Evolutionary conservation across 352 stramenopile species (phyloP).

Genomic region (Phytophthora tentaculata): DNA sequence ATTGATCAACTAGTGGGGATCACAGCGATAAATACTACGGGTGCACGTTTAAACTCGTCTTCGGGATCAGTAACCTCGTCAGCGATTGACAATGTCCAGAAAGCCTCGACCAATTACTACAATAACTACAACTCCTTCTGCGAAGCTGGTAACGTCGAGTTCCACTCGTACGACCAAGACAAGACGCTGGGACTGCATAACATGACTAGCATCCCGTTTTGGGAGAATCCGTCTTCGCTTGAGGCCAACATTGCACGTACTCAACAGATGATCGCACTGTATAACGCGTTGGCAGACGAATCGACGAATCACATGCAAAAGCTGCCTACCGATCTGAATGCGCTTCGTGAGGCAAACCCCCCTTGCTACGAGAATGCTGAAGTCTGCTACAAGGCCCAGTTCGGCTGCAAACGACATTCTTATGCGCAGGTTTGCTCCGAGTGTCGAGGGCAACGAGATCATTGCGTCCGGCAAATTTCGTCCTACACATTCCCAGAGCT

Average conservation of each 20-base stretch:
- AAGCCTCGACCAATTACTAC: slow-evolving; percentile 37
- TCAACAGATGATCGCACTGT: slow-evolving; percentile 55
- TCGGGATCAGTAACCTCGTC: slow-evolving; percentile 5
- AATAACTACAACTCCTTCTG: slow-evolving; percentile 61
- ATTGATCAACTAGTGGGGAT: slow-evolving; percentile 83
- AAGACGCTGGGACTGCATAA: slow-evolving; percentile 56
- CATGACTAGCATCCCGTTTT: slow-evolving; percentile 62
- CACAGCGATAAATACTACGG: slow-evolving; percentile 35
- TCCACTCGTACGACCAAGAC: slow-evolving; percentile 59
- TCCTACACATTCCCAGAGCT: slow-evolving; percentile 56
- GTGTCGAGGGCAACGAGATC: slow-evolving; percentile 45
- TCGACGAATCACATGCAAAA: slow-evolving; percentile 45
- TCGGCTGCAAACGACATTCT: slow-evolving; percentile 61
- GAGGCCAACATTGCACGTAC: slow-evolving; percentile 61
- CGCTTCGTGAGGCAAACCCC: slow-evolving; percentile 54
- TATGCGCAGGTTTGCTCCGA: slow-evolving; percentile 72
- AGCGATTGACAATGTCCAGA: slow-evolving; percentile 22
- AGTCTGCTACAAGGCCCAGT: slow-evolving; percentile 54
- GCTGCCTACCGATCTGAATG: slow-evolving; percentile 49
- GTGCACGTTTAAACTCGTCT: slow-evolving; percentile 22
- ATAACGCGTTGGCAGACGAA: slow-evolving; percentile 45
- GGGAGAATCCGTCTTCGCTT: slow-evolving; percentile 55
- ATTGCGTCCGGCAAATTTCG: slow-evolving; percentile 45
- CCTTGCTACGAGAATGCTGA: slow-evolving; percentile 68
- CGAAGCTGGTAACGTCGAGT: slow-evolving; percentile 50